Evolutionary conservation across 768 basidiomycete species (phyloP).

Genomic region (Multifurca ochricompacta): DNA sequence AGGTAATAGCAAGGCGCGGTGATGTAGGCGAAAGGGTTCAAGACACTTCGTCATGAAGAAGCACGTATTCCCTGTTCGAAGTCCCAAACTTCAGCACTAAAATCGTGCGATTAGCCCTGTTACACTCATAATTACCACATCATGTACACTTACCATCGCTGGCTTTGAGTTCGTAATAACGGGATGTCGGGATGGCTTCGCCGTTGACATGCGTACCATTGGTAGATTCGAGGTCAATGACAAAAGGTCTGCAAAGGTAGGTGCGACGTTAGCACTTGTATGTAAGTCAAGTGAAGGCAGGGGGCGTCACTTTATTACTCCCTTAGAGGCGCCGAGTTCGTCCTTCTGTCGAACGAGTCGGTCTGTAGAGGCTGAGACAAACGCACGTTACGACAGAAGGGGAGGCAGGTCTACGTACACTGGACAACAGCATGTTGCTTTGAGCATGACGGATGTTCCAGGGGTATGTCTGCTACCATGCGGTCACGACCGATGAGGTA

Average conservation of each 20-base stretch:
- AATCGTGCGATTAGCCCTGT: conserved; percentile 8
- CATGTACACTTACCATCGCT: conserved; percentile 56
- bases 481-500: conserved; percentile 91
- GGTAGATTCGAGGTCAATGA: conserved; percentile 98
- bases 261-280: background rate
- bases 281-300: background rate
- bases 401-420: conserved; percentile 42
- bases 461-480: conserved; percentile 74
- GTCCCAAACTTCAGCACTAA: conserved; percentile 82
- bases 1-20: background rate
- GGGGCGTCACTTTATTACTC: conserved; percentile 69
- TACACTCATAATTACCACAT: background rate
- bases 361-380: conserved; percentile 35
- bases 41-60: conserved; percentile 68
- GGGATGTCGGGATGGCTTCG: conserved; percentile 70
- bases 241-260: conserved; percentile 62
- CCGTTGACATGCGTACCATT: conserved; percentile 93
- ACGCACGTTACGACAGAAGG: background rate
- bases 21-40: background rate
- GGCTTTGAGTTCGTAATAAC: conserved; percentile 78
- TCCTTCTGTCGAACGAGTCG: conserved; percentile 82
- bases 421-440: conserved; percentile 98
- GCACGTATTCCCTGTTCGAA: conserved; percentile 75
- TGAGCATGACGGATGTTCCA: conserved; percentile 96
- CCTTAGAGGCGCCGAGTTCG: conserved; percentile 74